phyloP scores from a whole-genome alignment of 306 rosid genomes.

The Acacia crassicarpa region DNA sequence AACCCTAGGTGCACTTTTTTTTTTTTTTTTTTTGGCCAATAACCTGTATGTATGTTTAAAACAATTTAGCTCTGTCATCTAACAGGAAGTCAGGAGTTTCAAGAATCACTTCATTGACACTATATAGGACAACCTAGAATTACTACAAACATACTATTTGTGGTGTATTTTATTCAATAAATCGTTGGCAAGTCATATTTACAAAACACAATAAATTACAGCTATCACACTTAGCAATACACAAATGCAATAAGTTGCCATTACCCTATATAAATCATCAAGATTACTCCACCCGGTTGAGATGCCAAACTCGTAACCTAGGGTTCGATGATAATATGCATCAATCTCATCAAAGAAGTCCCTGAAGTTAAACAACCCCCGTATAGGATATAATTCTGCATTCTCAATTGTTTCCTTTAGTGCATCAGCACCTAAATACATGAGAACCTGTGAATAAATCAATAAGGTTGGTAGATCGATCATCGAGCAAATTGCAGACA shows the following conservation, averaged over 20 bases:
- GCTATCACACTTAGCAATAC: neutral
- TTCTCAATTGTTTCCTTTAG: slow-evolving; percentile 72
- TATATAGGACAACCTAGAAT: slow-evolving; percentile 5
- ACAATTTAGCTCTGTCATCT: neutral
- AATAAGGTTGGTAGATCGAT: slow-evolving; percentile 31
- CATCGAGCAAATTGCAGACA: slow-evolving; percentile 22
- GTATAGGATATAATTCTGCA: slow-evolving; percentile 90
- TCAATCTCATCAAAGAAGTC: slow-evolving; percentile 84
- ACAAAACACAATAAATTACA: neutral
- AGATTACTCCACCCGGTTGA: slow-evolving; percentile 89
- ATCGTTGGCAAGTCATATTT: neutral
- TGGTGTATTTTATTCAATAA: neutral
- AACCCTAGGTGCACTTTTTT: neutral
- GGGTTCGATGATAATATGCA: slow-evolving; percentile 75
- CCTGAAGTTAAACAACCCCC: slow-evolving; percentile 85
- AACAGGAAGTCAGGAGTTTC: neutral
- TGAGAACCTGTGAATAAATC: slow-evolving; percentile 71
- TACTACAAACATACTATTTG: neutral
- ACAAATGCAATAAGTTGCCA: slow-evolving; percentile 32
- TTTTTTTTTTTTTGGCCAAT: neutral
- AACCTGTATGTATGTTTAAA: neutral
- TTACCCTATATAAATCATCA: slow-evolving; percentile 76
- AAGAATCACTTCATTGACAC: neutral
- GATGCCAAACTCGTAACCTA: slow-evolving; percentile 71
- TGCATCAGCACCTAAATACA: slow-evolving; percentile 77